Percentiles rank a stretch among this genome's conserved stretches.
phyloP scores from a whole-genome alignment of 78 protist genomes.

The Acrasis kona region DNA sequence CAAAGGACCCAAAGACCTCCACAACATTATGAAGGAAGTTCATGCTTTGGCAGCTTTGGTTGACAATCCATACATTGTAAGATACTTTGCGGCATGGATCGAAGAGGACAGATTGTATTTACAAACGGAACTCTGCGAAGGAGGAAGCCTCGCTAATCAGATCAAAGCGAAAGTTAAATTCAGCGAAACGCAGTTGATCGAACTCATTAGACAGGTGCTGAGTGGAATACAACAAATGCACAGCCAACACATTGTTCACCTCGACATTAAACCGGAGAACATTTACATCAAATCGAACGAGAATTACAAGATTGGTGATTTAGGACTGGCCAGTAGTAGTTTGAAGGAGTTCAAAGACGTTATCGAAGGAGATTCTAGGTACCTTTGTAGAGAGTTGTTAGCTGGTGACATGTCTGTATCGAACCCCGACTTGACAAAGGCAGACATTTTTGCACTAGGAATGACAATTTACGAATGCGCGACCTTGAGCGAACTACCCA shows the following conservation, averaged over 20 bases:
- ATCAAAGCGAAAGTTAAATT: neutral
- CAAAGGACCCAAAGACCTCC: neutral
- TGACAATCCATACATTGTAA: conserved; percentile 12
- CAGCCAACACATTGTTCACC: neutral
- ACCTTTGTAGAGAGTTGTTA: conserved; percentile 16
- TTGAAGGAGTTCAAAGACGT: neutral
- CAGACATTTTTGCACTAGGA: conserved; percentile 29
- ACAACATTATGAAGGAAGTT: conserved; percentile 8
- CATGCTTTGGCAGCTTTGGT: conserved; percentile 1
- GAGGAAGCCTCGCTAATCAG: conserved; percentile 3
- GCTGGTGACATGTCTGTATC: too few species aligned
- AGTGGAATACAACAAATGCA: conserved; percentile 12
- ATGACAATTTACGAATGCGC: conserved; percentile 10
- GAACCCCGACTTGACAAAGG: conserved; percentile 15
- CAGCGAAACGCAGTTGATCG: neutral
- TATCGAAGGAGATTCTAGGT: conserved; percentile 19
- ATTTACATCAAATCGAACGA: neutral
- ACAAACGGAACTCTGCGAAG: conserved; percentile 29
- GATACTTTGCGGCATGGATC: conserved; percentile 28
- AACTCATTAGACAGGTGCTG: neutral
- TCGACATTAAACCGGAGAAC: conserved; percentile 30
- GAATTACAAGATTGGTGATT: conserved; percentile 22
- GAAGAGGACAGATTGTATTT: conserved; percentile 15
- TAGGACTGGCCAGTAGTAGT: conserved; percentile 14
- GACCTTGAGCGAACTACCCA: neutral